Percentiles rank a stretch among this genome's conserved stretches.
These are phyloP conservation scores for Euphrasia confusa DNA, from an alignment of 257 asterid genomes.

Conservation along the genomic window DNA sequence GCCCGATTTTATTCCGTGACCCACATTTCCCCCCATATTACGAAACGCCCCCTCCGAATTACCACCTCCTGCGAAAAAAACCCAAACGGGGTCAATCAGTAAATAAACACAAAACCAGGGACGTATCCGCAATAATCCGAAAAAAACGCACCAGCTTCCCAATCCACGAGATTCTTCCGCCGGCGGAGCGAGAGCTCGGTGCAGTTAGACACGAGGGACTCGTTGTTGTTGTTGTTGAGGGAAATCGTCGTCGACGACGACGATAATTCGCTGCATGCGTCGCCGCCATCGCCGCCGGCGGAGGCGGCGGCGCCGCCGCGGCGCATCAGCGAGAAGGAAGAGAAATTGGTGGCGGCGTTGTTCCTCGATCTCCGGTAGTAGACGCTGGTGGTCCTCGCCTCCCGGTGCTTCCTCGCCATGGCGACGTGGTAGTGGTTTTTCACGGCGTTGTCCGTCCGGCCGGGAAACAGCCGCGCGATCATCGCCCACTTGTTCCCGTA, in stretches of 20 bases:
- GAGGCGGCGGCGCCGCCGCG: background rate
- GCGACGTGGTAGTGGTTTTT: conserved; percentile 61
- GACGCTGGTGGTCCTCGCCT: conserved; percentile 24
- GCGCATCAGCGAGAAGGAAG: background rate
- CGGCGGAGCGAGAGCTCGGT: conserved; percentile 36
- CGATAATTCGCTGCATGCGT: conserved; percentile 1
- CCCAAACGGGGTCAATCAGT: background rate
- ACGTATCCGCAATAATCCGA: background rate
- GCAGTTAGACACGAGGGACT: conserved; percentile 35
- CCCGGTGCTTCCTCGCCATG: conserved; percentile 47
- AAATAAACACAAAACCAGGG: no score
- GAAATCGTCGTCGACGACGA: conserved; percentile 2
- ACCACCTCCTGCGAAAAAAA: background rate
- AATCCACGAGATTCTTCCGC: conserved; percentile 1
- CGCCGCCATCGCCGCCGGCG: background rate
- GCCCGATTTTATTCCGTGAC: conserved; percentile 12
- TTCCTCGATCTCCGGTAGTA: conserved; percentile 34
- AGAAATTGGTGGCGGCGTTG: conserved; percentile 21
- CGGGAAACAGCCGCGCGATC: conserved; percentile 47
- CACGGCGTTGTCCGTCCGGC: conserved; percentile 52
- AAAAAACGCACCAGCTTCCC: background rate
- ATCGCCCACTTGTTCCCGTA: conserved; percentile 53
- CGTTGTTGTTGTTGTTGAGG: conserved; percentile 6
- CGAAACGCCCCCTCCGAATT: background rate
- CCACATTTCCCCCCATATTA: conserved; percentile 21